Conservation (phyloP, 2,329 filamentous ascomycete genomes). For the Xylaria hypoxylon region DNA sequence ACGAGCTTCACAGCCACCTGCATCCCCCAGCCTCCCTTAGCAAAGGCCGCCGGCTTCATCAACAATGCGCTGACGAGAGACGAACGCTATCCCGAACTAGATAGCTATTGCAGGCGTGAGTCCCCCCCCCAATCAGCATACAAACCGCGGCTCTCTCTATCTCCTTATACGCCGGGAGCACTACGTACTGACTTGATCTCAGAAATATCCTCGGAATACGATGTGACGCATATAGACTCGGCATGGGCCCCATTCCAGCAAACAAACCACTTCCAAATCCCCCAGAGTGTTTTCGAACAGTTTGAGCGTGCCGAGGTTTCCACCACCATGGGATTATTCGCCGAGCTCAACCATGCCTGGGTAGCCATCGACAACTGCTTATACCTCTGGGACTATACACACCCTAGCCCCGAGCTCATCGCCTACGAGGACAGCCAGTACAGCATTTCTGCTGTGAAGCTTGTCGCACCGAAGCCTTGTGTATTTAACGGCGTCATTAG, state of each 20-base stretch:
- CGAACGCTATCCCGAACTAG: slow-evolving; percentile 85
- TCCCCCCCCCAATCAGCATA: slow-evolving; percentile 41
- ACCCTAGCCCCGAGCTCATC: slow-evolving; percentile 89
- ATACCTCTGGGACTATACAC: slow-evolving; percentile 97
- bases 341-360: slow-evolving; percentile 95
- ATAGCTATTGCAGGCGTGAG: slow-evolving; percentile 89
- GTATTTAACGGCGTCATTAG: slow-evolving; percentile 90
- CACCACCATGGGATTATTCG: slow-evolving; percentile 95
- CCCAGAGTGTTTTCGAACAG: slow-evolving; percentile 91
- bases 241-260: slow-evolving; percentile 93
- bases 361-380: slow-evolving; percentile 94
- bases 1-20: slow-evolving; percentile 48
- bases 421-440: slow-evolving; percentile 91
- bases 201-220: slow-evolving; percentile 94
- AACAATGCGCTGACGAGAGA: slow-evolving; percentile 82
- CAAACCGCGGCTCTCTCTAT: slow-evolving; percentile 9
- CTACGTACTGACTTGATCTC: slow-evolving; percentile 48
- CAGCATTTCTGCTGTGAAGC: slow-evolving; percentile 89
- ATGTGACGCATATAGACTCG: slow-evolving; percentile 73
- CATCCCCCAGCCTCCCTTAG: slow-evolving; percentile 65
- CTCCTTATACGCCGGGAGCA: not conserved
- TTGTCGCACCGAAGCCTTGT: slow-evolving; percentile 84
- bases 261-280: slow-evolving; percentile 87
- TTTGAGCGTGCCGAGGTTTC: slow-evolving; percentile 88
- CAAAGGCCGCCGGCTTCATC: slow-evolving; percentile 84